phyloP scores from a whole-genome alignment of 1,139 yeast genomes.

The Sugiyamaella paludigena region DNA sequence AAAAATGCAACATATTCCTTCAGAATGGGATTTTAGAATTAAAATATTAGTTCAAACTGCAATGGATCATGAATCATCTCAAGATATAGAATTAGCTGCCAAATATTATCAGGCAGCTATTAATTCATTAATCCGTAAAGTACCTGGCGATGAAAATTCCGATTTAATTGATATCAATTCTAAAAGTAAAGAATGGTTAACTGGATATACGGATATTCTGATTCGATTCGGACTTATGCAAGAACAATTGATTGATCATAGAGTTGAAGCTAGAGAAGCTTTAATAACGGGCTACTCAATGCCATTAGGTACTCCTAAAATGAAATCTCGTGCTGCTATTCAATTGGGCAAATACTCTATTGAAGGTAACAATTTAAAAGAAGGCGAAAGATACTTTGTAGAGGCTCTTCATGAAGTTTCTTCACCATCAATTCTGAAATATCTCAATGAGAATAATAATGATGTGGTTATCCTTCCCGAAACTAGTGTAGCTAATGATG shows the following conservation, averaged over 20 bases:
- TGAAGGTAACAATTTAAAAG: constrained; percentile 25
- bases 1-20: constrained; percentile 32
- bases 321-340: constrained; percentile 32
- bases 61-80: constrained; percentile 34
- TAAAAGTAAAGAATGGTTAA: constrained; percentile 39
- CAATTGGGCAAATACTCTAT: constrained; percentile 30
- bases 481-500: constrained; percentile 8
- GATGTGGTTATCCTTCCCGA: constrained; percentile 10
- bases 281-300: constrained; percentile 34
- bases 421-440: constrained; percentile 22
- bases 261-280: constrained; percentile 35
- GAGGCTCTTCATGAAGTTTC: constrained; percentile 48
- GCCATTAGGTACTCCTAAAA: constrained; percentile 32
- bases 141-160: constrained; percentile 22
- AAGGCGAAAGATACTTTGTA: constrained; percentile 41
- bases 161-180: constrained; percentile 18
- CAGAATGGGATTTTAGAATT: constrained; percentile 35
- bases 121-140: constrained; percentile 24
- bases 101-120: constrained; percentile 30
- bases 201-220: constrained; percentile 41
- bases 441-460: constrained; percentile 20
- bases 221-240: constrained; percentile 39
- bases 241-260: constrained; percentile 27
- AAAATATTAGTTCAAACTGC: constrained; percentile 32
- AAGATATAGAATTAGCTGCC: constrained; percentile 22